Conservation (phyloP, 2,329 filamentous ascomycete genomes). For the Gyromitra esculenta region DNA sequence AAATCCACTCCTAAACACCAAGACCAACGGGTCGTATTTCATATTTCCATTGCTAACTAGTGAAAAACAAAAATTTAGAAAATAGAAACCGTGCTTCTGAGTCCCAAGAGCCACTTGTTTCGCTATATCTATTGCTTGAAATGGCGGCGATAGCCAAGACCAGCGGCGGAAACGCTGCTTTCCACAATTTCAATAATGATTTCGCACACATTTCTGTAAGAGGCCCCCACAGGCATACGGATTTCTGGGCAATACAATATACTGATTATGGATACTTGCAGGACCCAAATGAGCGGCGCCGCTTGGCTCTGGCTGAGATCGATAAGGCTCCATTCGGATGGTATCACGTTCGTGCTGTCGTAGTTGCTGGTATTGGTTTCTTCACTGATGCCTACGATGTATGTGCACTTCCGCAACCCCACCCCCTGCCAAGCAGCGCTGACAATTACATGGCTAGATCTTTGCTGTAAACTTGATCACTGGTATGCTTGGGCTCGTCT, state of each 20-base stretch:
- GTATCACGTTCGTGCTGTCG: slow-evolving; percentile 80
- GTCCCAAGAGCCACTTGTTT: slow-evolving; percentile 1
- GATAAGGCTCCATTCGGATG: slow-evolving; percentile 84
- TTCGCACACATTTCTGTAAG: slow-evolving; percentile 66
- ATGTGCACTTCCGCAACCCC: slow-evolving; percentile 14
- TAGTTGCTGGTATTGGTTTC: slow-evolving; percentile 86
- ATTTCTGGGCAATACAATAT: neutral
- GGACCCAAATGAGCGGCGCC: slow-evolving; percentile 80
- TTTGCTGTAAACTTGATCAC: slow-evolving; percentile 79
- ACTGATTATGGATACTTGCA: slow-evolving; percentile 60
- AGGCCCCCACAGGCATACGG: neutral
- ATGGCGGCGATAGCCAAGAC: slow-evolving; percentile 61
- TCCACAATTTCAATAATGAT: slow-evolving; percentile 81
- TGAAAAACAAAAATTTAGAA: neutral
- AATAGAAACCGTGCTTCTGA: neutral
- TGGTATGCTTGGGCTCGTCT: slow-evolving; percentile 81
- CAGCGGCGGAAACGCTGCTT: slow-evolving; percentile 73
- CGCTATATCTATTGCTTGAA: slow-evolving; percentile 3
- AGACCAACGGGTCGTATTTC: neutral
- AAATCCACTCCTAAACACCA: neutral
- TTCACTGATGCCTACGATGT: slow-evolving; percentile 83
- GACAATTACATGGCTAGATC: slow-evolving; percentile 64
- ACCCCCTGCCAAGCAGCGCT: neutral
- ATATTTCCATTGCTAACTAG: slow-evolving; percentile 5
- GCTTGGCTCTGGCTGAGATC: slow-evolving; percentile 81